phyloP scores from a whole-genome alignment of 306 rosid species.

The Potentilla sterilis region DNA sequence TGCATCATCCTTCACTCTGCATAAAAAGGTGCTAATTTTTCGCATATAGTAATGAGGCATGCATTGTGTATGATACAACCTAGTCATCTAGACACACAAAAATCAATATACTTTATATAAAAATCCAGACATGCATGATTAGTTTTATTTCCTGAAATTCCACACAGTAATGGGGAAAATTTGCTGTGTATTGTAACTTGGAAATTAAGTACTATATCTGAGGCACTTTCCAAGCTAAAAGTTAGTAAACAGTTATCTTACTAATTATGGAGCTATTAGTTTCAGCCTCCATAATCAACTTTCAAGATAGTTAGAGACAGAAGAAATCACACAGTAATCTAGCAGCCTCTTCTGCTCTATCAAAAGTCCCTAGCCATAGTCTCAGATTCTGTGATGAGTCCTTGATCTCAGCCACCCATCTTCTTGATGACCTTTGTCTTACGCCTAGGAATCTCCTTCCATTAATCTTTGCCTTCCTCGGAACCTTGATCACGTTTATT shows the following conservation, averaged over 20 bases:
- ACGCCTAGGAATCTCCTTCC: slow-evolving; percentile 73
- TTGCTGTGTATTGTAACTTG: neutral
- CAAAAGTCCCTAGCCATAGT: slow-evolving; percentile 89
- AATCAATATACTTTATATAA: no score
- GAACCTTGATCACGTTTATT: slow-evolving; percentile 25
- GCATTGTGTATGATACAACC: neutral
- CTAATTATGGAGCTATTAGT: neutral
- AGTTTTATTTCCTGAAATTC: neutral
- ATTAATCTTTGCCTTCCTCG: slow-evolving; percentile 24
- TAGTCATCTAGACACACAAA: no score
- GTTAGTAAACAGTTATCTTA: neutral
- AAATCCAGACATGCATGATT: no score
- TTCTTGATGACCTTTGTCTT: slow-evolving; percentile 87
- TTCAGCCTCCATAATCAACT: neutral
- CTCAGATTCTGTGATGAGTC: slow-evolving; percentile 82
- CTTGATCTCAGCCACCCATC: slow-evolving; percentile 95
- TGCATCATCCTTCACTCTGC: neutral
- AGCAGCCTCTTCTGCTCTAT: slow-evolving; percentile 79
- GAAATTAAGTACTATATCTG: neutral
- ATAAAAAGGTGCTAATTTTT: neutral
- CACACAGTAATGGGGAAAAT: neutral
- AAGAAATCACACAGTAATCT: neutral
- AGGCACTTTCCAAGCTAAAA: no score
- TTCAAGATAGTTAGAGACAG: neutral
- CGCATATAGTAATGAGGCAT: neutral